Base-by-base conservation (phyloP, 257 asterid species). In the Ballota nigra region DNA sequence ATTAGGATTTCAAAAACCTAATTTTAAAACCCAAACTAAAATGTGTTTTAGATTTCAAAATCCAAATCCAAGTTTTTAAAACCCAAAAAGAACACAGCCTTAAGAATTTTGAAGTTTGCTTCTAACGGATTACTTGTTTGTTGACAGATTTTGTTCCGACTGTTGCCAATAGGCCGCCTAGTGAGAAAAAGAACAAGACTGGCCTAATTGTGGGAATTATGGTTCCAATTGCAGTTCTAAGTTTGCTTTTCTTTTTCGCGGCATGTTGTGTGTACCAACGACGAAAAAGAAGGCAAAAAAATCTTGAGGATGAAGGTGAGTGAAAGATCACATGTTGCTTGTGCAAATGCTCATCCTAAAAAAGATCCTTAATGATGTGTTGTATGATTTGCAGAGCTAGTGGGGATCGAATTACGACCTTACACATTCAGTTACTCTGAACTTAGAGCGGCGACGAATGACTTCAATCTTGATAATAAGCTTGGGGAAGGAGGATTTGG, bases 401-500 rank as follows among this genome's bases (percentile, higher is more conserved):
- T 83, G 64, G 94, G 89, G 52, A 85, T 89, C 60, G 96, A 89
- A 78, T 79, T 87, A 52, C 86, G 85, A 19, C 95, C 96, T 47
- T 85, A 78, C 80, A 89, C 92, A 19, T 89, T 87, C 72, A 74
- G 79, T 70, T 92, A 86, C 59, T 85, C 88, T 20, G 96, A 89
- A 65, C 92, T 92, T 63, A 80, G 74, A 83, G 64, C 85, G 34
- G 96, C 91, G 15, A 92, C 98, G 8, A 71, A 79, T 33, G 96
- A 87, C 75, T 92, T 92, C 62, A 63, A 65, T 81, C 84, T 83
- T 69, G 74, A 75, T 66, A 87, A 92, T 74, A 89, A 85, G 82
- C 96, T 92, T 38, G 96, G 98, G 72, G 98, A 92, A 82, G 96
- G 98, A 67, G 98, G 98, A 73, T 92, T 92, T 59, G 96, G 96